phyloP scores from a whole-genome alignment of 2,329 filamentous ascomycete species.

The Pyrenophora seminiperda region DNA sequence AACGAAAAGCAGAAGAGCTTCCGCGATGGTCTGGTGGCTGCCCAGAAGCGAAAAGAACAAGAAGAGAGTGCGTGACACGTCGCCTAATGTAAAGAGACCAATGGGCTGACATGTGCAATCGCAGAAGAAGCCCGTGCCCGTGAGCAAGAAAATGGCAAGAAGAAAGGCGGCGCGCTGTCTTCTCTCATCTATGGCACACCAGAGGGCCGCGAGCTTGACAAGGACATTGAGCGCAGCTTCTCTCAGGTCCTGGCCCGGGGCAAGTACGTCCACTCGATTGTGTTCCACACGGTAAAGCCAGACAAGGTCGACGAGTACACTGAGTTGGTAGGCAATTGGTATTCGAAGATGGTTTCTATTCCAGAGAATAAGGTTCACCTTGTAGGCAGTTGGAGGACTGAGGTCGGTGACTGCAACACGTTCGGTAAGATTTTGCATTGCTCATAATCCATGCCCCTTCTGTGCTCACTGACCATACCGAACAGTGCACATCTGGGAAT shows the following conservation, averaged over 20 bases:
- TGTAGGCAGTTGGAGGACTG: slow-evolving; percentile 96
- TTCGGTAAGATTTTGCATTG: slow-evolving; percentile 69
- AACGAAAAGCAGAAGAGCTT: slow-evolving; percentile 84
- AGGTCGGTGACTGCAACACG: slow-evolving; percentile 95
- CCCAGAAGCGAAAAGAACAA: slow-evolving; percentile 75
- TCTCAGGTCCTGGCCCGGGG: slow-evolving; percentile 91
- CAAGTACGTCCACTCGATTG: slow-evolving; percentile 98
- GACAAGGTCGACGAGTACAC: slow-evolving; percentile 96
- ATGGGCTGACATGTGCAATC: slow-evolving; percentile 53
- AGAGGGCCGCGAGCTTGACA: slow-evolving; percentile 90
- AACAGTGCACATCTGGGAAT: slow-evolving; percentile 98
- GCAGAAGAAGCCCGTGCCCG: slow-evolving; percentile 61
- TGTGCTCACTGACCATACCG: slow-evolving; percentile 9
- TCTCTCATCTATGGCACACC: slow-evolving; percentile 97
- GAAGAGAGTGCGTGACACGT: slow-evolving; percentile 77
- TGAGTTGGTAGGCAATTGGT: slow-evolving; percentile 86
- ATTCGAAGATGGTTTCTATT: slow-evolving; percentile 82
- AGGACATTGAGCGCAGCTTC: slow-evolving; percentile 94
- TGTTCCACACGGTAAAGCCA: slow-evolving; percentile 93
- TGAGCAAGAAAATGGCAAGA: slow-evolving; percentile 65
- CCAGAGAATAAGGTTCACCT: slow-evolving; percentile 93
- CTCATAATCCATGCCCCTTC: neutral
- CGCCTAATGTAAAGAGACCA: slow-evolving; percentile 47
- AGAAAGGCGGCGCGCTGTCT: slow-evolving; percentile 71
- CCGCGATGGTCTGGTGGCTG: slow-evolving; percentile 77